phyloP scores from a whole-genome alignment of 2,329 filamentous ascomycete genomes.

The Elsinoe arachidis region DNA sequence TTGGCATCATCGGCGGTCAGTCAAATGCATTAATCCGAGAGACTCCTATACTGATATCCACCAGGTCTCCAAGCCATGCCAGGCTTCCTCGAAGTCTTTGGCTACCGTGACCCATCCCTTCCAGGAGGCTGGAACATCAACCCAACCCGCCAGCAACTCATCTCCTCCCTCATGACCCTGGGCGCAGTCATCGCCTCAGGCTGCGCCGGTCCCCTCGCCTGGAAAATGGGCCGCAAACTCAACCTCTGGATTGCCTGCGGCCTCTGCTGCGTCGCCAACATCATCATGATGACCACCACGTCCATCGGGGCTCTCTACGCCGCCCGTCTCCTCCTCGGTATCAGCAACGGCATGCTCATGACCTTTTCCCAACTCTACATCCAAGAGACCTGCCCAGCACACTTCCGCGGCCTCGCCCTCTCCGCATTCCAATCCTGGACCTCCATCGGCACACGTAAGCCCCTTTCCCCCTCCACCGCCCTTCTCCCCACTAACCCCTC shows the following conservation, averaged over 20 bases:
- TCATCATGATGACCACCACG: slow-evolving; percentile 51
- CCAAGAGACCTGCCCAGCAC: slow-evolving; percentile 44
- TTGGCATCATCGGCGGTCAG: slow-evolving; percentile 41
- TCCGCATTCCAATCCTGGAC: slow-evolving; percentile 43
- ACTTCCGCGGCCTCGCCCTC: slow-evolving; percentile 42
- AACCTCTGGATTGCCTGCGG: slow-evolving; percentile 42
- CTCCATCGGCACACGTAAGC: slow-evolving; percentile 32
- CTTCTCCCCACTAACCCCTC: background rate
- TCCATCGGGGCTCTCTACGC: slow-evolving; percentile 47
- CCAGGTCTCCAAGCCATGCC: slow-evolving; percentile 40
- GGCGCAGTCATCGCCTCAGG: slow-evolving; percentile 38
- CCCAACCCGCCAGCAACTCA: slow-evolving; percentile 36
- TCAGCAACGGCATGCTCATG: slow-evolving; percentile 52
- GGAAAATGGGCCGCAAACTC: slow-evolving; percentile 36
- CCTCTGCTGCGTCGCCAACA: slow-evolving; percentile 43
- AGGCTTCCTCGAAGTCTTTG: slow-evolving; percentile 39
- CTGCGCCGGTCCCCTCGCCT: slow-evolving; percentile 32
- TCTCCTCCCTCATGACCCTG: slow-evolving; percentile 39
- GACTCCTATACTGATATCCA: background rate
- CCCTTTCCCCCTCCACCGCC: background rate
- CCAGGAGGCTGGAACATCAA: slow-evolving; percentile 28
- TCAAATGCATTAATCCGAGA: background rate
- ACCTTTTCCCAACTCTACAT: slow-evolving; percentile 46
- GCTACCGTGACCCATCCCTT: slow-evolving; percentile 22
- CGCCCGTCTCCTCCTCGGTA: slow-evolving; percentile 46